Evolutionary conservation across 495 filamentous ascomycete species (phyloP).

Genomic region (Hypoxylon subgilvum): DNA sequence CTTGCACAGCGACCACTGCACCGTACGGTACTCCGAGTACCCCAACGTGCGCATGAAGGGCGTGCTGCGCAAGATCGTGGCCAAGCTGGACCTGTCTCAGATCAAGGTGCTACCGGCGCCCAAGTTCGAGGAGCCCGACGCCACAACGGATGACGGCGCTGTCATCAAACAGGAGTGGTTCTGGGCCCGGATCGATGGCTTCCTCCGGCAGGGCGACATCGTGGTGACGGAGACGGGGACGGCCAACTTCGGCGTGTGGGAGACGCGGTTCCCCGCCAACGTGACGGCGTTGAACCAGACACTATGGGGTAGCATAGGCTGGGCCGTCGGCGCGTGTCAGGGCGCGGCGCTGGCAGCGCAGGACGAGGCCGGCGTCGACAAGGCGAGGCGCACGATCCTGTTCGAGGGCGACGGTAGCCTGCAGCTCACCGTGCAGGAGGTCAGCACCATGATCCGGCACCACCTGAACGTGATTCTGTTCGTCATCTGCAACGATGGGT

Average conservation of each 20-base stretch:
- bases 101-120: constrained; percentile 55
- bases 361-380: constrained; percentile 49
- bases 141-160: constrained; percentile 33
- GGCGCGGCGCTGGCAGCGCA: constrained; percentile 75
- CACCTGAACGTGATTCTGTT: constrained; percentile 82
- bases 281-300: constrained; percentile 83
- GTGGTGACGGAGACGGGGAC: constrained; percentile 90
- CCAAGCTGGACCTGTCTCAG: constrained; percentile 63
- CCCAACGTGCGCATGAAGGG: constrained; percentile 84
- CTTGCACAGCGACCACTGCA: constrained; percentile 79
- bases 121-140: constrained; percentile 59
- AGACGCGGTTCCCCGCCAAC: constrained; percentile 77
- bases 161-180: constrained; percentile 84
- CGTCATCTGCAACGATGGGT: constrained; percentile 78
- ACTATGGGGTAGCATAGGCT: constrained; percentile 88
- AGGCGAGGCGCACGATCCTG: constrained; percentile 70
- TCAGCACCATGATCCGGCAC: constrained; percentile 84
- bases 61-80: constrained; percentile 76
- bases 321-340: constrained; percentile 78
- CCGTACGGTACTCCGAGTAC: constrained; percentile 81
- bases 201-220: constrained; percentile 76
- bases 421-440: constrained; percentile 83
- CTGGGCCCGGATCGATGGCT: constrained; percentile 82
- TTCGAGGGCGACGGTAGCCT: constrained; percentile 89
- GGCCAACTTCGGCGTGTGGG: constrained; percentile 87